These are phyloP conservation scores for Haplosporangium sp. DNA, from an alignment of 371 early-diverging fungal genomes.

Conservation along the genomic window DNA sequence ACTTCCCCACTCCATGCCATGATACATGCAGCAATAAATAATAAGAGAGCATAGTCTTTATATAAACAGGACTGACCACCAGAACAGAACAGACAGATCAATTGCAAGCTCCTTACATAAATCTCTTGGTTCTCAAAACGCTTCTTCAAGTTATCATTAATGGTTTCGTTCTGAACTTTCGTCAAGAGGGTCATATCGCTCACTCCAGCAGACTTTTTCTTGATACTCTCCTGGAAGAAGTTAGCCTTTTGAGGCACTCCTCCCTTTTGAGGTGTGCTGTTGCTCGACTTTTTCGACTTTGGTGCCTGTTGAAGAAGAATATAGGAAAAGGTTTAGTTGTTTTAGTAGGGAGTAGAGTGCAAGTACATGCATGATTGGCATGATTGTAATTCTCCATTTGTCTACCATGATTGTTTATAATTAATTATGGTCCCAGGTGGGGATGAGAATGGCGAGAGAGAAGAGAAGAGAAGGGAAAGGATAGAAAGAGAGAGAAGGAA, in stretches of 20 bases:
- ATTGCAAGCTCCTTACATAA: slow-evolving; percentile 68
- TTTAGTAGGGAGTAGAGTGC: not conserved
- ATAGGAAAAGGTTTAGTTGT: not conserved
- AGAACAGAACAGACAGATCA: not conserved
- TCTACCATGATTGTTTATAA: slow-evolving; percentile 26
- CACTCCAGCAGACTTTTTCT: slow-evolving; percentile 89
- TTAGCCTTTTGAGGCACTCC: slow-evolving; percentile 75
- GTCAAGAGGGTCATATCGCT: slow-evolving; percentile 90
- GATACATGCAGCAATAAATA: not conserved
- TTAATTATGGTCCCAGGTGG: not conserved
- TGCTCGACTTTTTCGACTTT: slow-evolving; percentile 37
- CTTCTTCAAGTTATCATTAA: slow-evolving; percentile 87
- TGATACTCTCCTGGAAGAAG: slow-evolving; percentile 82
- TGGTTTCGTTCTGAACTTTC: slow-evolving; percentile 87
- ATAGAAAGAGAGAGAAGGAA: not conserved
- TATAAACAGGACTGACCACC: too few relatives aligned
- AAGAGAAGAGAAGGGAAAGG: not conserved
- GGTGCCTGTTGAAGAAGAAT: slow-evolving; percentile 33
- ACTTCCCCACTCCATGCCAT: too few relatives aligned
- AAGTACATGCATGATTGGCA: not conserved
- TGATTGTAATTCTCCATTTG: not conserved
- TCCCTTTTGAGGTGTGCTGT: slow-evolving; percentile 43
- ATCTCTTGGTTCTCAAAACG: slow-evolving; percentile 88
- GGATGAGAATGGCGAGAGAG: not conserved
- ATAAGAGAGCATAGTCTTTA: not conserved